Evolutionary conservation across 768 basidiomycete genomes (phyloP).

Genomic region (Kwoniella dendrophila): DNA sequence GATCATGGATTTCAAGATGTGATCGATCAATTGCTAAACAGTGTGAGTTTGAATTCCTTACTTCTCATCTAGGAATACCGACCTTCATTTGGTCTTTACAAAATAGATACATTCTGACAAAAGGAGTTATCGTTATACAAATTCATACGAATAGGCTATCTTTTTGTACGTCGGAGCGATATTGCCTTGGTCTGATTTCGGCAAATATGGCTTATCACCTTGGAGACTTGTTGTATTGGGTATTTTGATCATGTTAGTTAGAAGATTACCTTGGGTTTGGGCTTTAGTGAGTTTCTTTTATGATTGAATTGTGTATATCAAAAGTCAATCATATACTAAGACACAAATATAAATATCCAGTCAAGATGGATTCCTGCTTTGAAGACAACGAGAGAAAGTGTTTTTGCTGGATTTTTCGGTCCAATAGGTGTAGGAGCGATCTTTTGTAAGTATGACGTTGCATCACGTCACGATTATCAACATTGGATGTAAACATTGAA

Average conservation of each 20-base stretch:
- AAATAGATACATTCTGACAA: too few species aligned
- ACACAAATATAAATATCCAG: neutral
- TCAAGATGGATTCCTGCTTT: conserved; percentile 53
- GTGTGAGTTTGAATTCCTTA: conserved; percentile 36
- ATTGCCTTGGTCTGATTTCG: conserved; percentile 53
- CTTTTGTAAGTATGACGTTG: conserved; percentile 8
- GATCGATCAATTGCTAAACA: conserved; percentile 53
- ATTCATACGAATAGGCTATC: conserved; percentile 28
- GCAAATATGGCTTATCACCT: conserved; percentile 45
- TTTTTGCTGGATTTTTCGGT: conserved; percentile 57
- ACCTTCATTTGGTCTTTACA: conserved; percentile 11
- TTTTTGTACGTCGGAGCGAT: conserved; percentile 58
- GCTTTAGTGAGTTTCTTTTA: conserved; percentile 46
- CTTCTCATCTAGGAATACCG: conserved; percentile 3
- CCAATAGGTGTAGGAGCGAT: conserved; percentile 47
- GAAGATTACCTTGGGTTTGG: conserved; percentile 57
- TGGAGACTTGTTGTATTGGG: conserved; percentile 57
- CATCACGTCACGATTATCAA: neutral
- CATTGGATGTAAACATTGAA: neutral
- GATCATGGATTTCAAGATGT: conserved; percentile 55
- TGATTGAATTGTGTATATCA: neutral
- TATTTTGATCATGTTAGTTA: conserved; percentile 55
- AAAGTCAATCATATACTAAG: neutral
- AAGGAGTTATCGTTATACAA: too few species aligned
- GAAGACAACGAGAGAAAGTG: conserved; percentile 41